Evolutionary conservation across 1,139 yeast genomes (phyloP).

Genomic region (Kodamaea fungicola): DNA sequence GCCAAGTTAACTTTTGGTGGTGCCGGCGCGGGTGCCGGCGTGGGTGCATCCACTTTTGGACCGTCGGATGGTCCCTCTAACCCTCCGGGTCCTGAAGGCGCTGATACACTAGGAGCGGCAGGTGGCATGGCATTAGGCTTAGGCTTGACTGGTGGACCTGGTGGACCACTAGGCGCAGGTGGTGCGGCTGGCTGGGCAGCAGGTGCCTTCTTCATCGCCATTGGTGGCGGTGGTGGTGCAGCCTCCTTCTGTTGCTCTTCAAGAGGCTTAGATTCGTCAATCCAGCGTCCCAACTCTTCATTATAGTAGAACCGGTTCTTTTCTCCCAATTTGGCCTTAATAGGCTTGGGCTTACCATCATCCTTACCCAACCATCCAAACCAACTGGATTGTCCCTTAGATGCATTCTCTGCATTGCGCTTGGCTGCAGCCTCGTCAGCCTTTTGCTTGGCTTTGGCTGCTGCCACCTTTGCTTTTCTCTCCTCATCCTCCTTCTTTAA

Average conservation of each 20-base stretch:
- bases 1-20: constrained; percentile 26
- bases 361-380: constrained; percentile 45
- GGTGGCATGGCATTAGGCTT: constrained; percentile 1
- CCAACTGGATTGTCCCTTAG: constrained; percentile 35
- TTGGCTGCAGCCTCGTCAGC: constrained; percentile 14
- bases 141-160: constrained; percentile 5
- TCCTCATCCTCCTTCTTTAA: constrained; percentile 15
- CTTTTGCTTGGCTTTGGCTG: constrained; percentile 13
- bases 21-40: constrained; percentile 9
- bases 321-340: constrained; percentile 84
- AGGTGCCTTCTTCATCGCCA: constrained; percentile 31
- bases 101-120: not conserved
- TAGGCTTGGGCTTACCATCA: constrained; percentile 68
- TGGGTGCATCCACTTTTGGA: constrained; percentile 8
- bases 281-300: constrained; percentile 84
- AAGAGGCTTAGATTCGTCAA: constrained; percentile 66
- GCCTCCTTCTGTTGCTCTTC: constrained; percentile 62
- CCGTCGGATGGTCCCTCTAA: constrained; percentile 7
- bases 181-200: constrained; percentile 18
- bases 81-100: not conserved
- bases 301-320: constrained; percentile 65
- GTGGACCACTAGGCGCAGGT: constrained; percentile 13
- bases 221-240: constrained; percentile 76
- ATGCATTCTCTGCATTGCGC: constrained; percentile 5
- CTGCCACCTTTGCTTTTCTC: constrained; percentile 14